phyloP scores from a whole-genome alignment of 2,329 filamentous ascomycete species.

The Hansfordia pulvinata region DNA sequence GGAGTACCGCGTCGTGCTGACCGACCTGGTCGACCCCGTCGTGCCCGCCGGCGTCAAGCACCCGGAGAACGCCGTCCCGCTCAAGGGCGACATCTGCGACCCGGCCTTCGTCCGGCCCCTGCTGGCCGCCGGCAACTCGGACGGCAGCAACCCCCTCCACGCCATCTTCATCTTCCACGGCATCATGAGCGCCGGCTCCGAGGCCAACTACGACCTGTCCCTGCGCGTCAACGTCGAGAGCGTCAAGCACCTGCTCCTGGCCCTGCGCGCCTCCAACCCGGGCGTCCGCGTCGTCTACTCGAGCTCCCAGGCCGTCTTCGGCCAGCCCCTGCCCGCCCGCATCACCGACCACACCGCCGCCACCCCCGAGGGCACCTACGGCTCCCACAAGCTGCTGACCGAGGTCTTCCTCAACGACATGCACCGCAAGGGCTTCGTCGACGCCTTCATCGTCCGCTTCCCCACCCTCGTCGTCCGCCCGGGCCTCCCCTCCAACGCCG shows the following conservation, averaged over 20 bases:
- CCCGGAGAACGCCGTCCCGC: slow-evolving; percentile 32
- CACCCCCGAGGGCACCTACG: slow-evolving; percentile 49
- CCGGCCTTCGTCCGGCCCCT: slow-evolving; percentile 19
- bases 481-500: slow-evolving; percentile 44
- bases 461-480: slow-evolving; percentile 49
- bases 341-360: slow-evolving; percentile 37
- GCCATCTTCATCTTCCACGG: slow-evolving; percentile 51
- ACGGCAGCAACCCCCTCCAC: slow-evolving; percentile 29
- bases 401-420: slow-evolving; percentile 51
- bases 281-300: slow-evolving; percentile 47
- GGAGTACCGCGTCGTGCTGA: slow-evolving; percentile 25
- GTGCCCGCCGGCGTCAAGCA: slow-evolving; percentile 31
- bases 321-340: slow-evolving; percentile 36
- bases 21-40: slow-evolving; percentile 39
- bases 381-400: slow-evolving; percentile 48
- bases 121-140: slow-evolving; percentile 21
- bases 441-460: slow-evolving; percentile 43
- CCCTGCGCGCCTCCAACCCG: slow-evolving; percentile 31
- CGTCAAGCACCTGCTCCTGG: slow-evolving; percentile 35
- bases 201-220: slow-evolving; percentile 45
- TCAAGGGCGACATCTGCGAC: slow-evolving; percentile 34
- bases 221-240: slow-evolving; percentile 48
- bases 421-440: slow-evolving; percentile 42
- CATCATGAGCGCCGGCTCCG: slow-evolving; percentile 52
- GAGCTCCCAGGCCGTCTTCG: slow-evolving; percentile 50